phyloP scores from a whole-genome alignment of 352 stramenopile genomes.

The Phytophthora parvispora region DNA sequence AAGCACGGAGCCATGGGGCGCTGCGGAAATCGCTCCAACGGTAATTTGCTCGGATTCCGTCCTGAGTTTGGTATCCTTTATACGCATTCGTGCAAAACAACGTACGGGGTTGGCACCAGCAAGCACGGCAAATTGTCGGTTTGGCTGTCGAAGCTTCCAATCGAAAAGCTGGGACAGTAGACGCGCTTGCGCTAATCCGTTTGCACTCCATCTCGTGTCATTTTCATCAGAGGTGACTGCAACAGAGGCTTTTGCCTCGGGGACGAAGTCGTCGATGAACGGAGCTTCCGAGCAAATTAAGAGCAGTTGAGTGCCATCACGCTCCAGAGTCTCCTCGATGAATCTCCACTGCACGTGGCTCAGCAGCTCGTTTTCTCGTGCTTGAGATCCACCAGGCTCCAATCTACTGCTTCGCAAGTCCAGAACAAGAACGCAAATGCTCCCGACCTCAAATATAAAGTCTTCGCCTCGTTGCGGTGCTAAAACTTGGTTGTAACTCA shows the following conservation, averaged over 20 bases:
- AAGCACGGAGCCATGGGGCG: background rate
- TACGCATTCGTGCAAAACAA: slow-evolving; percentile 44
- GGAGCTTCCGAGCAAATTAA: slow-evolving; percentile 67
- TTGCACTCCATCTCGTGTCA: slow-evolving; percentile 53
- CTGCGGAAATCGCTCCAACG: slow-evolving; percentile 47
- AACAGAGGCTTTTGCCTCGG: background rate
- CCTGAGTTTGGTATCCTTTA: slow-evolving; percentile 62
- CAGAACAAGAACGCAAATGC: slow-evolving; percentile 65
- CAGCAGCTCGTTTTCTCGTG: slow-evolving; percentile 61
- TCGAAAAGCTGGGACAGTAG: slow-evolving; percentile 69
- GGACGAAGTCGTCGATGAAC: slow-evolving; percentile 43
- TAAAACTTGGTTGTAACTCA: slow-evolving; percentile 73
- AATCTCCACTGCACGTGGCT: slow-evolving; percentile 74
- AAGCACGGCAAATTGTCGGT: slow-evolving; percentile 56
- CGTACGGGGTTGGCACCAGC: slow-evolving; percentile 45
- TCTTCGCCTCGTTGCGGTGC: slow-evolving; percentile 73
- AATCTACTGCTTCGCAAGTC: slow-evolving; percentile 69
- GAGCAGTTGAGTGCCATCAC: slow-evolving; percentile 38
- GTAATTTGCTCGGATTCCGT: slow-evolving; percentile 55
- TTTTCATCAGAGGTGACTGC: slow-evolving; percentile 14
- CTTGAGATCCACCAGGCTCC: slow-evolving; percentile 67
- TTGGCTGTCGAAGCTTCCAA: slow-evolving; percentile 72
- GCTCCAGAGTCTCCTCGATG: slow-evolving; percentile 55
- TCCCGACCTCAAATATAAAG: slow-evolving; percentile 52
- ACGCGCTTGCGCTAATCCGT: slow-evolving; percentile 44